phyloP scores from a whole-genome alignment of 2,329 filamentous ascomycete species.

The Aspergillus tanneri region DNA sequence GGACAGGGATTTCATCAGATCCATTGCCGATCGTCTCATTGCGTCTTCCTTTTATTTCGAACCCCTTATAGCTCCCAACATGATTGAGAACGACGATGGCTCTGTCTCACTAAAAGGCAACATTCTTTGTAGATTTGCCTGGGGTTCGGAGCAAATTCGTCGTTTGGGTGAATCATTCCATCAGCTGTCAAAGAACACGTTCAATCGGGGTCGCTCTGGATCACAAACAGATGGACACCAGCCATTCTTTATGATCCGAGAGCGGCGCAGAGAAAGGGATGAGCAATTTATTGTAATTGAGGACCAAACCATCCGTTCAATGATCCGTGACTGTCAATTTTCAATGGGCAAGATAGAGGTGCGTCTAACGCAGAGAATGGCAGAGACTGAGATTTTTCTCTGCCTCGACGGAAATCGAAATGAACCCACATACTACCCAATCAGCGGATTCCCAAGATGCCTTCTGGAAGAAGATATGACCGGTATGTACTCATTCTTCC shows the following conservation, averaged over 20 bases:
- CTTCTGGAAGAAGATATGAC: not conserved
- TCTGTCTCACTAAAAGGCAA: not conserved
- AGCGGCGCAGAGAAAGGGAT: not conserved
- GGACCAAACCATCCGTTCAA: not conserved
- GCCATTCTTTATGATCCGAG: not conserved
- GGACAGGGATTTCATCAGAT: not conserved
- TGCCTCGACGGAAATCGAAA: not conserved
- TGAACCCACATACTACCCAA: not conserved
- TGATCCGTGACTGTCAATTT: not conserved
- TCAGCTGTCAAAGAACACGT: not conserved
- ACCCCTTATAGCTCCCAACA: not conserved
- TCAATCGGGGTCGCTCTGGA: not conserved
- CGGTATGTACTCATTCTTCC: not conserved
- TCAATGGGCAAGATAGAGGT: constrained; percentile 1
- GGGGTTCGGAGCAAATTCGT: not conserved
- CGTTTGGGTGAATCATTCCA: not conserved
- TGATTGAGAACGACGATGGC: not conserved
- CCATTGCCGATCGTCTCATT: not conserved
- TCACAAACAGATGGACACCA: not conserved
- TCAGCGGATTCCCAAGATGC: constrained; percentile 1
- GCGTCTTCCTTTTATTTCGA: constrained; percentile 4
- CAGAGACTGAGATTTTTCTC: not conserved
- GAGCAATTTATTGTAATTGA: not conserved
- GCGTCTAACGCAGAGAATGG: not conserved
- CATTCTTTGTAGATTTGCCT: not conserved